Conservation (phyloP, 257 asterid species). For the Gentiana dahurica region DNA sequence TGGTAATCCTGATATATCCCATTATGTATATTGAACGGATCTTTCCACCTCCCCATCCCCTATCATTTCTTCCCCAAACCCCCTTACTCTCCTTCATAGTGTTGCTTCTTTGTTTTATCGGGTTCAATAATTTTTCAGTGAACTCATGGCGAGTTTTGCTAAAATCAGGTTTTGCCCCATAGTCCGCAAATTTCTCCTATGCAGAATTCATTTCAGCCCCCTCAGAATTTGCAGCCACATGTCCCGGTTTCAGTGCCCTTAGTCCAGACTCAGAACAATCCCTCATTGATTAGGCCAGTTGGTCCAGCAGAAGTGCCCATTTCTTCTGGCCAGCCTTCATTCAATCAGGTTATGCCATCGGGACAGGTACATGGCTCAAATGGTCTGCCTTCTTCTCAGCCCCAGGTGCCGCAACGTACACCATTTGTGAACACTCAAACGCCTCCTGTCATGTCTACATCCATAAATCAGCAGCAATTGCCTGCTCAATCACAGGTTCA, state of each 20-base stretch:
- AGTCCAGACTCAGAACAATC: conserved; percentile 34
- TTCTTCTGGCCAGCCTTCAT: conserved; percentile 34
- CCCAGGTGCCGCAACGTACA: conserved; percentile 44
- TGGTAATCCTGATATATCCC: conserved; percentile 21
- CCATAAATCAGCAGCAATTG: conserved; percentile 36
- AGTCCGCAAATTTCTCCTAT: conserved; percentile 37
- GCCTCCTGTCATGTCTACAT: conserved; percentile 7
- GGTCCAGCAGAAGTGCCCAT: conserved; percentile 41
- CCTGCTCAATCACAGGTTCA: conserved; percentile 35
- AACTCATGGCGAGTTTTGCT: not conserved
- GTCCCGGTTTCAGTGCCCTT: conserved; percentile 29
- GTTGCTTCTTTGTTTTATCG: not conserved
- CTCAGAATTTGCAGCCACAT: conserved; percentile 37
- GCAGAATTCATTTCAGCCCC: conserved; percentile 54
- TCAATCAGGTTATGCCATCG: conserved; percentile 34
- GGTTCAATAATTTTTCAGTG: not conserved
- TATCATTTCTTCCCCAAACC: not conserved
- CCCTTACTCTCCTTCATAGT: no score
- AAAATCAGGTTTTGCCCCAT: conserved; percentile 30
- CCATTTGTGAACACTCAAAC: conserved; percentile 17
- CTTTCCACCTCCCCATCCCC: not conserved
- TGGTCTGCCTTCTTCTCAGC: conserved; percentile 41
- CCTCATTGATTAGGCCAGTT: conserved; percentile 39
- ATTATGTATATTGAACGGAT: conserved; percentile 18
- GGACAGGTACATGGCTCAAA: conserved; percentile 35